These are phyloP conservation scores for Pulveroboletus ridleyi DNA, from an alignment of 1,284 basidiomycete species.

Conservation along the genomic window DNA sequence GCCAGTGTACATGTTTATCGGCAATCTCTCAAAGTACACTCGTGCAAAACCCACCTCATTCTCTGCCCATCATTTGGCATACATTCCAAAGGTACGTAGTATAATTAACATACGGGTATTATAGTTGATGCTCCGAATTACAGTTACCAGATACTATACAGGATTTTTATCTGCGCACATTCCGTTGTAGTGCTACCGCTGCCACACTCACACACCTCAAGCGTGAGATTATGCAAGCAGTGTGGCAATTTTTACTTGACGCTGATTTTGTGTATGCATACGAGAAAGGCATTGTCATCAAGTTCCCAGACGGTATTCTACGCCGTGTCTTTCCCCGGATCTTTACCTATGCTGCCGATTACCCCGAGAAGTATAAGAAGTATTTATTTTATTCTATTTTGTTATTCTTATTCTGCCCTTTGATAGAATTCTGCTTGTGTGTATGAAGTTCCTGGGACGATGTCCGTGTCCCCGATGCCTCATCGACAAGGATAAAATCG, in stretches of 20 bases:
- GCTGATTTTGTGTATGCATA: constrained; percentile 41
- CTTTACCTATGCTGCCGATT: constrained; percentile 22
- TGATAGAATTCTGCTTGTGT: constrained; percentile 35
- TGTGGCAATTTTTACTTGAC: constrained; percentile 37
- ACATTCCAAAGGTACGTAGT: constrained; percentile 35
- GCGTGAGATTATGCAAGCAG: too few relatives aligned
- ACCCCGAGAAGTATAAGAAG: constrained; percentile 39
- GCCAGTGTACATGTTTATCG: constrained; percentile 42
- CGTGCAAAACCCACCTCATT: constrained; percentile 26
- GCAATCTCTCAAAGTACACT: constrained; percentile 42
- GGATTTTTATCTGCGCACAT: background rate
- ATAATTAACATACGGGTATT: too few relatives aligned
- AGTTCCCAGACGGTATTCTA: constrained; percentile 36
- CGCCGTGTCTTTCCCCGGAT: constrained; percentile 35
- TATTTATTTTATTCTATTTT: background rate
- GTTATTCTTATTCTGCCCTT: background rate
- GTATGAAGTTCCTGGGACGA: constrained; percentile 29
- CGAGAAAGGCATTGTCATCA: constrained; percentile 36
- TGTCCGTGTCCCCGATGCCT: constrained; percentile 39
- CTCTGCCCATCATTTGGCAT: constrained; percentile 38
- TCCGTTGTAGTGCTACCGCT: too few relatives aligned
- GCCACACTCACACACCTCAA: too few relatives aligned
- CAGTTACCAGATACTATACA: background rate
- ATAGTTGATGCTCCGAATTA: too few relatives aligned
- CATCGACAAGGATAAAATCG: constrained; percentile 26